A percentile compares a stretch with the other conserved stretches of the same genome.
phyloP scores from a whole-genome alignment of 2,329 filamentous ascomycete species.

The Pestalotiopsis sp. region DNA sequence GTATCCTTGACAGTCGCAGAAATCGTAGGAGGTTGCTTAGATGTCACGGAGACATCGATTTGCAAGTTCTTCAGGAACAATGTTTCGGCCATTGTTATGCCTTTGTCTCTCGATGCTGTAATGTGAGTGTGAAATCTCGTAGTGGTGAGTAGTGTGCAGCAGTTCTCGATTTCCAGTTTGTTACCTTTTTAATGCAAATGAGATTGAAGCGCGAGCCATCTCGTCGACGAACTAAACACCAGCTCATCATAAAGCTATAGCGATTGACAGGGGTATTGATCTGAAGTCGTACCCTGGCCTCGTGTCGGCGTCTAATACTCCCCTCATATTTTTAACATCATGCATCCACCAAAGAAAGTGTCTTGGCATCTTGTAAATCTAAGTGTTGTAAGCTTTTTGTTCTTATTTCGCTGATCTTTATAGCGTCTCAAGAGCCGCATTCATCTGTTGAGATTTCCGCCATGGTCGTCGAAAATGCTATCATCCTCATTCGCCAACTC shows the following conservation, averaged over 20 bases:
- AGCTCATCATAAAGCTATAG: not conserved
- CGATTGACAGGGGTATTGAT: not conserved
- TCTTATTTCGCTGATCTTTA: too few species aligned
- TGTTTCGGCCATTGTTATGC: not conserved
- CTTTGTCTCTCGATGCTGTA: not conserved
- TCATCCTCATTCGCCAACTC: not conserved
- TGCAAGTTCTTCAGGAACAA: not conserved
- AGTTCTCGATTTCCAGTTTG: not conserved
- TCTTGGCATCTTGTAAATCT: not conserved
- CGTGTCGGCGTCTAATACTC: not conserved
- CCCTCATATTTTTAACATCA: not conserved
- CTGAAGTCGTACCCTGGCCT: not conserved
- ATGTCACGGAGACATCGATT: not conserved
- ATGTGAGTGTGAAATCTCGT: not conserved
- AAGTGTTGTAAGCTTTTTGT: not conserved
- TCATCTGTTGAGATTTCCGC: too few species aligned
- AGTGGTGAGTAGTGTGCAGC: not conserved
- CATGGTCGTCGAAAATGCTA: not conserved
- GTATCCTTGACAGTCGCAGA: not conserved
- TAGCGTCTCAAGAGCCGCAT: too few species aligned
- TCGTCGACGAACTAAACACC: not conserved
- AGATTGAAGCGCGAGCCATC: not conserved
- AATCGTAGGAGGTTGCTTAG: not conserved
- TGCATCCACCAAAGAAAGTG: not conserved
- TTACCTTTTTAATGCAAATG: not conserved